Conservation (phyloP, 108 stramenopile genomes). For the Cyclotella baltica region DNA sequence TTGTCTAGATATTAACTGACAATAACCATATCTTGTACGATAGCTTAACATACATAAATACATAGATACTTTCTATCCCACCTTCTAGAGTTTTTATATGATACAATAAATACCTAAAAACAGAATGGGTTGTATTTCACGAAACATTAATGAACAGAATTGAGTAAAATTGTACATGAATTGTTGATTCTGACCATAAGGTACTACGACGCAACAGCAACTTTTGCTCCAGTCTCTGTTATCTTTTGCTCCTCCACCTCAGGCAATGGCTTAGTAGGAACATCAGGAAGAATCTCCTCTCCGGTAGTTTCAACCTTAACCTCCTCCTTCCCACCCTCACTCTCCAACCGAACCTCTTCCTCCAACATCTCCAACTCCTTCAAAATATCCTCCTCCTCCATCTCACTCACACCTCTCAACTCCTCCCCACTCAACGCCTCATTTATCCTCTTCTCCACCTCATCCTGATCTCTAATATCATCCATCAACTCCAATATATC, state of each 20-base stretch:
- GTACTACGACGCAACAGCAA: conserved; percentile 49
- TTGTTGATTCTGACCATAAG: no score
- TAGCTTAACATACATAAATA: no score
- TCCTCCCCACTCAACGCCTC: conserved; percentile 58
- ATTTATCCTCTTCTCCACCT: conserved; percentile 84
- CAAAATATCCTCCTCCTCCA: conserved; percentile 50
- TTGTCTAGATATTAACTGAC: no score
- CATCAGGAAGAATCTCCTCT: conserved; percentile 22
- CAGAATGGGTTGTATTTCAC: no score
- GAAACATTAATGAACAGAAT: no score
- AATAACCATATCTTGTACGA: no score
- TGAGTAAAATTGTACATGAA: no score
- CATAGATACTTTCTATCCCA: no score
- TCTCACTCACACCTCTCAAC: conserved; percentile 36
- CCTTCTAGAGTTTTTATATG: no score
- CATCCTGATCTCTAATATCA: conserved; percentile 82
- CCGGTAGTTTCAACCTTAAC: conserved; percentile 6
- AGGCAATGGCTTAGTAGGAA: conserved; percentile 34
- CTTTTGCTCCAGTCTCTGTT: conserved; percentile 13
- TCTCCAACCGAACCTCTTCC: conserved; percentile 39
- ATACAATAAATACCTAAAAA: no score
- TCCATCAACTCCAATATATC: conserved; percentile 94
- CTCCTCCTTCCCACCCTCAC: no score
- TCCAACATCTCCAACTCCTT: conserved; percentile 53
- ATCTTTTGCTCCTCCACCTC: conserved; percentile 24